Conservation (phyloP, 139 green algal genomes). For the Chlamydomonas sp. region DNA sequence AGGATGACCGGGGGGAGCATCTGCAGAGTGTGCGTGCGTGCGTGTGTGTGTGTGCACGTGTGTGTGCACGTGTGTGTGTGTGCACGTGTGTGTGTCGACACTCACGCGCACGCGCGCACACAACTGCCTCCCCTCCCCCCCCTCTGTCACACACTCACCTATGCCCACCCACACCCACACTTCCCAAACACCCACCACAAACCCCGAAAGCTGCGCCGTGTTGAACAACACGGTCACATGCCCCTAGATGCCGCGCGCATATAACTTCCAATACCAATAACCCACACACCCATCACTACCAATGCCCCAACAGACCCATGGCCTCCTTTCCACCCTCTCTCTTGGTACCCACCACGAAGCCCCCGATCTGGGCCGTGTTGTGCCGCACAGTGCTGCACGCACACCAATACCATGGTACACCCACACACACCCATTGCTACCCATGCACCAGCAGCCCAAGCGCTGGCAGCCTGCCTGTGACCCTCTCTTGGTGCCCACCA, state of each 20-base stretch:
- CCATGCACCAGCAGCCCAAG: neutral
- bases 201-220: neutral
- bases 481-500: neutral
- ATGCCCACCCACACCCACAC: neutral
- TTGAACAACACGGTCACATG: too few species aligned
- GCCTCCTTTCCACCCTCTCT: neutral
- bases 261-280: neutral
- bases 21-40: constrained; percentile 8
- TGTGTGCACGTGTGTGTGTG: too few species aligned
- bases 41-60: neutral
- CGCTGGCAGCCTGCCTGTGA: too few species aligned
- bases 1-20: constrained; percentile 54
- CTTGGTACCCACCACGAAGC: constrained; percentile 46
- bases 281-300: neutral
- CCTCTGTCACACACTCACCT: too few species aligned
- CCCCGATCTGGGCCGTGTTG: neutral
- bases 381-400: neutral
- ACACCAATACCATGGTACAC: neutral
- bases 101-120: too few species aligned
- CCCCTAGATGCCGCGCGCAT: neutral
- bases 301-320: neutral
- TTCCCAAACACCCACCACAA: neutral
- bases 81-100: too few species aligned
- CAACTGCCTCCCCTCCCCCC: too few species aligned
- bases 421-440: neutral